Conservation (phyloP, 768 basidiomycete genomes). For the Termitomyces heimii region DNA sequence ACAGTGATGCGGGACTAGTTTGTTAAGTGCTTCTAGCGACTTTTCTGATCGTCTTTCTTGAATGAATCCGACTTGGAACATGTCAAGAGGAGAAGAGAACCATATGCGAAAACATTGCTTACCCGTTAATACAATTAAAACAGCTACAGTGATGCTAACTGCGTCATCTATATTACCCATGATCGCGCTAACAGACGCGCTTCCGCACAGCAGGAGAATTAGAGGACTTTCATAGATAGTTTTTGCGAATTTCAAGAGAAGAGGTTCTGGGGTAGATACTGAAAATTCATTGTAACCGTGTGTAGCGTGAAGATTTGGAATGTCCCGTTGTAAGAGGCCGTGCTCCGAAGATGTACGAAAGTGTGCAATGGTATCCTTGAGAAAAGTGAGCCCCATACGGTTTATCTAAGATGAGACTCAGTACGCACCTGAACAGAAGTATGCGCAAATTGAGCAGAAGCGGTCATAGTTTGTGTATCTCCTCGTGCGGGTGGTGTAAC, state of each 20-base stretch:
- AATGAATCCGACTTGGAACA: constrained; percentile 74
- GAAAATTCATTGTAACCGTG: constrained; percentile 96
- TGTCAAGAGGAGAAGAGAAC: background rate
- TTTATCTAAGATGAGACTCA: background rate
- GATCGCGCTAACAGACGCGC: constrained; percentile 80
- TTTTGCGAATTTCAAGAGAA: constrained; percentile 84
- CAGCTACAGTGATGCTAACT: constrained; percentile 86
- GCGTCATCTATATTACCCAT: constrained; percentile 98
- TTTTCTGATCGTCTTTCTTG: constrained; percentile 95
- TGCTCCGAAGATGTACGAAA: constrained; percentile 57
- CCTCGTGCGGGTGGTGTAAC: constrained; percentile 24
- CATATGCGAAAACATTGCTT: constrained; percentile 14
- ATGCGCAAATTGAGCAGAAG: constrained; percentile 66
- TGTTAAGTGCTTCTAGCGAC: constrained; percentile 91
- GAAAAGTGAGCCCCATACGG: background rate
- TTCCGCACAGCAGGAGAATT: constrained; percentile 85
- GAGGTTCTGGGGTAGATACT: constrained; percentile 74
- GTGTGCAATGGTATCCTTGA: constrained; percentile 67
- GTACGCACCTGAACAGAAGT: constrained; percentile 54
- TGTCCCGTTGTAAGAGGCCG: constrained; percentile 60
- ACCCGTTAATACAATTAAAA: constrained; percentile 93
- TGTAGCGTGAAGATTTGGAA: constrained; percentile 55
- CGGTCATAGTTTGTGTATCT: constrained; percentile 38
- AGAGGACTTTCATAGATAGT: constrained; percentile 95
- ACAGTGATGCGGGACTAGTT: constrained; percentile 95